Percentiles rank a stretch among this genome's conserved stretches.
phyloP scores from a whole-genome alignment of 139 green algal species.

The Marvania coccoides region DNA sequence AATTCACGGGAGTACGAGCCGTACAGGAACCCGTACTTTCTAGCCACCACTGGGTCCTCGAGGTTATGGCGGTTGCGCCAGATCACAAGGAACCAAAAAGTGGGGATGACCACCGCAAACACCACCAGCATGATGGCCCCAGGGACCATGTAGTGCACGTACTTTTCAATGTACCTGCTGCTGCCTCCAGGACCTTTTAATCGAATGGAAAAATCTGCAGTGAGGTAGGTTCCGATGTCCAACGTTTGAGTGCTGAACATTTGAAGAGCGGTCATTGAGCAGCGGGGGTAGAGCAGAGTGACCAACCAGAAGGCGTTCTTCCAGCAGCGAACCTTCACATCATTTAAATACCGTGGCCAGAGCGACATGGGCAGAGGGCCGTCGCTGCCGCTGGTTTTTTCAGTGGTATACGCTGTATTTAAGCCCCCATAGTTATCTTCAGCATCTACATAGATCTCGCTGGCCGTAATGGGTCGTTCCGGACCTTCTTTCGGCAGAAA shows the following conservation, averaged over 20 bases:
- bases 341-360: too few relatives aligned
- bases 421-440: too few relatives aligned
- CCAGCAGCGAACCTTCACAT: constrained; percentile 23
- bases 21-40: constrained; percentile 38
- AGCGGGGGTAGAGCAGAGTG: constrained; percentile 41
- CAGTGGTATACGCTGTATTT: too few relatives aligned
- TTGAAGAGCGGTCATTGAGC: constrained; percentile 27
- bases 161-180: constrained; percentile 4
- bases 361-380: too few relatives aligned
- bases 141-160: constrained; percentile 23
- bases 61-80: constrained; percentile 17
- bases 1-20: constrained; percentile 12
- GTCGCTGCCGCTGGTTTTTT: too few relatives aligned
- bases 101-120: constrained; percentile 24
- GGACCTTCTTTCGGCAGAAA: too few relatives aligned
- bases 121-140: constrained; percentile 23
- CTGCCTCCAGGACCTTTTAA: background rate
- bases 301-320: constrained; percentile 45
- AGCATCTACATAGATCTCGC: too few relatives aligned
- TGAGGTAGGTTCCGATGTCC: constrained; percentile 28
- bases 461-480: too few relatives aligned
- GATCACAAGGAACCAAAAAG: constrained; percentile 21
- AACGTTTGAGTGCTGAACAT: constrained; percentile 24
- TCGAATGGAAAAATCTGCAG: constrained; percentile 24
- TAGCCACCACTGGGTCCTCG: constrained; percentile 16